phyloP scores from a whole-genome alignment of 495 filamentous ascomycete species.

The Bathelium albidoporum region DNA sequence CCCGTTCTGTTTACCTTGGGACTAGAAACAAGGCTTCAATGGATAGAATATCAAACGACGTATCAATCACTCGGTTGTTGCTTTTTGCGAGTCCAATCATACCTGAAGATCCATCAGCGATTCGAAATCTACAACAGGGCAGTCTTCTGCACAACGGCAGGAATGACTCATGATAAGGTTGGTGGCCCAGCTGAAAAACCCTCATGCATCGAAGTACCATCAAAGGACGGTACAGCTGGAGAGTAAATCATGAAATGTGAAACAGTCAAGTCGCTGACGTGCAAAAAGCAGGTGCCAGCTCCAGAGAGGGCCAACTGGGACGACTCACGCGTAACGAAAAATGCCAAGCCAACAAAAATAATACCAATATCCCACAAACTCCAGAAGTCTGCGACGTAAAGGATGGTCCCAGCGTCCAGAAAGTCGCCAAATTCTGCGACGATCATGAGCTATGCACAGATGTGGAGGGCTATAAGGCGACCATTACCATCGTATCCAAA shows the following conservation, averaged over 20 bases:
- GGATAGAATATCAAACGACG: conserved; percentile 78
- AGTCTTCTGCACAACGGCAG: neutral
- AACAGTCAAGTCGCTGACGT: neutral
- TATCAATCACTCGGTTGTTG: conserved; percentile 54
- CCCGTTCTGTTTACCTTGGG: conserved; percentile 46
- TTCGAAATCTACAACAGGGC: neutral
- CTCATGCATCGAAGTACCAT: no score
- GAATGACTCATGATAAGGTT: neutral
- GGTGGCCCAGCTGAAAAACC: no score
- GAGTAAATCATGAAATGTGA: no score
- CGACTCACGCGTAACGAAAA: conserved; percentile 58
- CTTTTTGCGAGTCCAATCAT: conserved; percentile 59
- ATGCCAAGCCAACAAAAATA: conserved; percentile 68
- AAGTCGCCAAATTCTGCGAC: conserved; percentile 52
- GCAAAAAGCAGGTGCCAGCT: neutral
- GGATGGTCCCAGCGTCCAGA: conserved; percentile 67
- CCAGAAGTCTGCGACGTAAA: conserved; percentile 87
- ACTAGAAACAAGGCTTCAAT: conserved; percentile 86
- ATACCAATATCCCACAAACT: conserved; percentile 81
- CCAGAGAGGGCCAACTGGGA: neutral
- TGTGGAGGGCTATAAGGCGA: neutral
- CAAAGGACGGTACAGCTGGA: no score
- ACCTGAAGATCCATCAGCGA: conserved; percentile 36
- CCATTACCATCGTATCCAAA: conserved; percentile 72
- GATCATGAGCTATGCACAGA: neutral